Conservation (phyloP, 495 filamentous ascomycete species). For the Geoglossum glabrum region DNA sequence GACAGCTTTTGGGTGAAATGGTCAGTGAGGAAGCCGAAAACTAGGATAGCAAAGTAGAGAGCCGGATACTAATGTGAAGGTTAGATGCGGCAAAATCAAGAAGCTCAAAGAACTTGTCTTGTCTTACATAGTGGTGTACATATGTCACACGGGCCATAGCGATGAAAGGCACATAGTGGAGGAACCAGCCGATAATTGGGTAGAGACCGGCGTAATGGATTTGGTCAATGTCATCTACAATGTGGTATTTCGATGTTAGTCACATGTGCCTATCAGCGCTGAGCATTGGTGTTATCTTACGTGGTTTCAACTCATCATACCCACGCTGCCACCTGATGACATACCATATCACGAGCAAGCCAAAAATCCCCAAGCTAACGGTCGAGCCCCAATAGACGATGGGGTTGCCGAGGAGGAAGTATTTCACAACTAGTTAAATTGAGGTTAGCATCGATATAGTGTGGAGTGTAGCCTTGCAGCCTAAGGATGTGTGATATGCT, state of each 20-base stretch:
- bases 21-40: slow-evolving; percentile 72
- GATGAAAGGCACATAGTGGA: slow-evolving; percentile 90
- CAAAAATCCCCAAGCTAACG: slow-evolving; percentile 50
- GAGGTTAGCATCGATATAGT: slow-evolving; percentile 6
- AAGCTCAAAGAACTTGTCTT: neutral
- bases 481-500: neutral
- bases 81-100: neutral
- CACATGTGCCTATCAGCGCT: neutral
- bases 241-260: neutral
- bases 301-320: slow-evolving; percentile 53
- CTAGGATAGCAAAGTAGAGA: slow-evolving; percentile 91
- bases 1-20: slow-evolving; percentile 48
- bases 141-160: slow-evolving; percentile 97
- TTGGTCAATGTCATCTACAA: slow-evolving; percentile 54
- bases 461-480: neutral
- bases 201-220: slow-evolving; percentile 90
- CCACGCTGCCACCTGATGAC: slow-evolving; percentile 90
- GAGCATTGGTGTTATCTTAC: neutral
- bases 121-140: slow-evolving; percentile 66
- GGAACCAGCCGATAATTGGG: slow-evolving; percentile 79
- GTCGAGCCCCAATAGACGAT: slow-evolving; percentile 92
- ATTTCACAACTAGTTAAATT: slow-evolving; percentile 45
- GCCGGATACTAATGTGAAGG: slow-evolving; percentile 46
- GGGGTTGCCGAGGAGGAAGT: slow-evolving; percentile 94
- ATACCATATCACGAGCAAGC: slow-evolving; percentile 58